Base-by-base conservation (phyloP, 1,284 basidiomycete genomes). In the Inonotus hispidus region DNA sequence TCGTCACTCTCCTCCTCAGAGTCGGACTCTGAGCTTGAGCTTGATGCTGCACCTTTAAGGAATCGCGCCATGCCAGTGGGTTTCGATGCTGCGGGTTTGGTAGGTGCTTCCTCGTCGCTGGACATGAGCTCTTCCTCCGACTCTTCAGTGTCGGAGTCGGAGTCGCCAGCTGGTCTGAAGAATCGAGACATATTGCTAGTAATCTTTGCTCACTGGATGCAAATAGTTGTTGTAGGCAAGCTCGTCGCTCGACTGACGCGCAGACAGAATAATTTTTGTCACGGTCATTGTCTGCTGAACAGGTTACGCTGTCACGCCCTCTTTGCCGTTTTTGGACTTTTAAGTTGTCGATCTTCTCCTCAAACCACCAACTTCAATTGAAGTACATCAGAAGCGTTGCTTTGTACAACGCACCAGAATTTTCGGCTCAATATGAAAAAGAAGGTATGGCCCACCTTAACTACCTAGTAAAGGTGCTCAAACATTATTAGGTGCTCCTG, bases 151-250 rank as follows among this genome's bases (percentile, higher is more conserved):
- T 91, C 88, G 47, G 85, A 87, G 71, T 92, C 89, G 61, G 88
- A 89, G 72, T 93, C 90, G 72, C 81, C 88, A 61, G 83, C 89
- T 77, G 86, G 82, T 77, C 88, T 87, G 79, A 93, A 93, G 78
- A 94, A 94, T 71, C 92, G 85, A 63, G 92, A 93, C 91, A 93
- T 91, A 53, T 56, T 74, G 49, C 38, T 58, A n/a, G 3, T 50
- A 37, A 5, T 32, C 14, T 35, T 35, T 32, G 29, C n/a, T 52
- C 32, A 32, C 4, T 32, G 8, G 8, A 32, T 32, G n/a, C 32
- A 32, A 8, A 32, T 32, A 32, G 32, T 8, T 32, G 32, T 8
- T 32, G 32, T 4, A 32, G 32, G n/a, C n/a, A n/a, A n/a, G n/a
- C n/a, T n/a, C n/a, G n/a, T n/a, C n/a, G n/a, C n/a, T n/a, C n/a